Conservation (phyloP, 352 stramenopile species). For the Phytophthora constricta region DNA sequence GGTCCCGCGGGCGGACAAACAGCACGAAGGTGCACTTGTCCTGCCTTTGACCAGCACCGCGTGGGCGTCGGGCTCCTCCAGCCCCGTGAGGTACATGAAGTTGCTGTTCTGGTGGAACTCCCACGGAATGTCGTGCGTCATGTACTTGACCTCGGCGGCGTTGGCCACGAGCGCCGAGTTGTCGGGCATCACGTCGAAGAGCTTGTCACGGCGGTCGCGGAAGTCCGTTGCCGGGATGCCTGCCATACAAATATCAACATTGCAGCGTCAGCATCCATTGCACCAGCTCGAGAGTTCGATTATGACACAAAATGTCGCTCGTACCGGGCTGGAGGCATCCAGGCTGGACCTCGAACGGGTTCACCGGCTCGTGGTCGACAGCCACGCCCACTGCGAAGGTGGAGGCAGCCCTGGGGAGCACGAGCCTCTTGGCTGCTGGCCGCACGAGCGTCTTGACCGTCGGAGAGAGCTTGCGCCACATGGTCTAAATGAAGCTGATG, state of each 20-base stretch:
- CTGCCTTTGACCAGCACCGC: conserved; percentile 78
- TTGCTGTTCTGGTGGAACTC: conserved; percentile 89
- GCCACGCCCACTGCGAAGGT: conserved; percentile 43
- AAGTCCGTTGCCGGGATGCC: conserved; percentile 71
- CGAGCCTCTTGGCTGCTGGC: conserved; percentile 6
- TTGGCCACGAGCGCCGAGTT: conserved; percentile 81
- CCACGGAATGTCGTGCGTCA: conserved; percentile 90
- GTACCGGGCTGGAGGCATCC: conserved; percentile 62
- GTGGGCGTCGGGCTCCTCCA: conserved; percentile 80
- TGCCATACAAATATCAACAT: too few relatives aligned
- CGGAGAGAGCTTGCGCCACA: conserved; percentile 18
- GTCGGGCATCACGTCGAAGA: conserved; percentile 68
- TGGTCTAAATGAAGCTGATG: not conserved
- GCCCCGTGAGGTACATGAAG: conserved; percentile 86
- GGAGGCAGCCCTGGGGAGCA: conserved; percentile 12
- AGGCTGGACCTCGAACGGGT: conserved; percentile 58
- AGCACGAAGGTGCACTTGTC: conserved; percentile 72
- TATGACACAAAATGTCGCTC: too few relatives aligned
- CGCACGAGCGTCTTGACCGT: conserved; percentile 3
- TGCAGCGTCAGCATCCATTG: too few relatives aligned
- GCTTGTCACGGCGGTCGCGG: conserved; percentile 57
- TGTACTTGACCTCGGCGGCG: conserved; percentile 79
- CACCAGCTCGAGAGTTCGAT: too few relatives aligned
- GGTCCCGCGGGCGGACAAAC: conserved; percentile 78
- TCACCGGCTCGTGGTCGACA: conserved; percentile 26